Evolutionary conservation across 352 stramenopile genomes (phyloP).

Genomic region (Phytophthora constricta): DNA sequence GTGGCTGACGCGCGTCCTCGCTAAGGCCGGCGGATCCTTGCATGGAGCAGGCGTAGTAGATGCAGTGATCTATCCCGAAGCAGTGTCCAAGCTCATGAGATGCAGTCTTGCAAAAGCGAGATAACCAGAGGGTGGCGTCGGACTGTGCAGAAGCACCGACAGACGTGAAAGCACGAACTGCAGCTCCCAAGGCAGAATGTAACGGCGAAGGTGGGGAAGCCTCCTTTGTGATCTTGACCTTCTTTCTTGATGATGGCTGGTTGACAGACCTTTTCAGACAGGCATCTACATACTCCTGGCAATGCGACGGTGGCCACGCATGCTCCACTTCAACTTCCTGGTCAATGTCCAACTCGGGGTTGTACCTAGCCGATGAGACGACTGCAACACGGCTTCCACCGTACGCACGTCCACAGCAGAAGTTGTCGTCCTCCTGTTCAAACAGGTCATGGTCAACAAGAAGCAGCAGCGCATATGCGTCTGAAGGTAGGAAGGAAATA

Average conservation of each 20-base stretch:
- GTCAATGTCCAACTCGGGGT: slow-evolving; percentile 9
- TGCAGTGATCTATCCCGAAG: slow-evolving; percentile 35
- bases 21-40: slow-evolving; percentile 30
- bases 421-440: slow-evolving; percentile 30
- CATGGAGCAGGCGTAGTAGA: slow-evolving; percentile 35
- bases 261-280: slow-evolving; percentile 8
- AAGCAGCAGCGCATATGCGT: slow-evolving; percentile 28
- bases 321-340: slow-evolving; percentile 30
- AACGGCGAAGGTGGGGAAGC: neutral
- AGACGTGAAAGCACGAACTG: slow-evolving; percentile 17
- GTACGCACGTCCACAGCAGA: slow-evolving; percentile 32
- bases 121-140: slow-evolving; percentile 17
- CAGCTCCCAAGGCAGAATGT: slow-evolving; percentile 12
- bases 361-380: slow-evolving; percentile 29
- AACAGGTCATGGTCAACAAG: slow-evolving; percentile 34
- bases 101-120: slow-evolving; percentile 26
- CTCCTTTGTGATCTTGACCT: slow-evolving; percentile 5
- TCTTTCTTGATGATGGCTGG: slow-evolving; percentile 12
- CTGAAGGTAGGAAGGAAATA: slow-evolving; percentile 18
- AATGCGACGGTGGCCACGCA: slow-evolving; percentile 29
- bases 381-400: slow-evolving; percentile 31
- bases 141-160: slow-evolving; percentile 14
- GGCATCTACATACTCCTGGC: slow-evolving; percentile 20
- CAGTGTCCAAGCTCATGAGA: slow-evolving; percentile 34
- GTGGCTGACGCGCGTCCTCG: slow-evolving; percentile 27